phyloP scores from a whole-genome alignment of 768 basidiomycete species.

The Boletus coccyginus region DNA sequence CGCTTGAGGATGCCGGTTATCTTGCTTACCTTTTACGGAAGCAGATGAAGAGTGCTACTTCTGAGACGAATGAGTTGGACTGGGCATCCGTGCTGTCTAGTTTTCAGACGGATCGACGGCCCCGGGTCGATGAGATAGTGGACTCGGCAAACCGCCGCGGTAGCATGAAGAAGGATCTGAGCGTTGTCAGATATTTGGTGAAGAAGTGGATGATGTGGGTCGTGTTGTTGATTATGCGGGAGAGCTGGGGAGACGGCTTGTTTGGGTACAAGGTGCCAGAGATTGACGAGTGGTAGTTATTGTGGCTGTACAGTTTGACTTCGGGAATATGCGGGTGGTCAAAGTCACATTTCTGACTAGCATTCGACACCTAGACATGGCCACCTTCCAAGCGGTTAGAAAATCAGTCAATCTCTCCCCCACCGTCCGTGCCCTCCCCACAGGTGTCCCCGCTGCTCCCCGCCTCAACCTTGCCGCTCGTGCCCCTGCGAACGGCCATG shows the following conservation, averaged over 20 bases:
- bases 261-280: constrained; percentile 31
- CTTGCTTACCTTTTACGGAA: constrained; percentile 28
- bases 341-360: neutral
- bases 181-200: constrained; percentile 17
- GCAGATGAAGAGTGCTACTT: constrained; percentile 3
- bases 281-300: constrained; percentile 22
- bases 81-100: constrained; percentile 17
- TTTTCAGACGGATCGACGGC: constrained; percentile 25
- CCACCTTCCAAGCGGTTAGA: constrained; percentile 71
- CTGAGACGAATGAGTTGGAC: neutral
- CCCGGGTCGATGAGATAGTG: constrained; percentile 26
- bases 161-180: constrained; percentile 19
- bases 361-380: constrained; percentile 40
- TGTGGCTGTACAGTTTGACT: constrained; percentile 36
- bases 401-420: constrained; percentile 81
- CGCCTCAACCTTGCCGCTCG: constrained; percentile 71
- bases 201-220: constrained; percentile 28
- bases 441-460: constrained; percentile 76
- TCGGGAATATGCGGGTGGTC: constrained; percentile 37
- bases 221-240: constrained; percentile 18
- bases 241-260: constrained; percentile 30
- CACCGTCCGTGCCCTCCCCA: constrained; percentile 74
- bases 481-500: constrained; percentile 57
- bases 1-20: constrained; percentile 29
- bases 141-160: constrained; percentile 28